Base-by-base conservation (phyloP, 176 grass and related monocot genomes). In the Aegilops sharonensis region DNA sequence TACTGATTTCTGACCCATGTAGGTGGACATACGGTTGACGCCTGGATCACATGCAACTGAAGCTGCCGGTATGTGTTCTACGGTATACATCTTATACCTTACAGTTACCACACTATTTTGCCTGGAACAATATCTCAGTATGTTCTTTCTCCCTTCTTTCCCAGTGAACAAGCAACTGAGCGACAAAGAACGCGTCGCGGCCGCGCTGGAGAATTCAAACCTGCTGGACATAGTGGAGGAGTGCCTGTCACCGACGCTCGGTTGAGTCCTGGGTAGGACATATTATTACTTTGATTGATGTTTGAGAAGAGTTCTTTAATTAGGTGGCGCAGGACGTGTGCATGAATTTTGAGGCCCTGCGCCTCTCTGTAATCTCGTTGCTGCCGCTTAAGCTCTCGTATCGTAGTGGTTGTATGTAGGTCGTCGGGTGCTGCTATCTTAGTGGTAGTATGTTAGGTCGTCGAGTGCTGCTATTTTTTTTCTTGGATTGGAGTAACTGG, bases 81-180 rank as follows among this genome's bases (percentile, higher is more conserved):
- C 25, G 24, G 18, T 12, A 39, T 35, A 57, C 43, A 63, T 10
- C 6, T 77, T 70, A n/a, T n/a, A 36, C 52, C 67, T 69, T 83
- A 31, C 34, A 68, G 3, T 88, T 25, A 42, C 52, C 56, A 40
- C 27, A 11, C 60, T 74, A 12, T 40, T 18, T 23, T 43, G 18
- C 73, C 23, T 47, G 20, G 66, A 24, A 61, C 11, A 59, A 9
- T 69, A 56, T 85, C 74, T 87, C 37, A 85, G 1, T 64, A 24
- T 52, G 56, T 59, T 59, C 34, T 30, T 45, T 56, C 5, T 23
- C 4, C 18, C 67, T 83, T 90, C 0, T 78, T 94, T 61, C 78
- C 25, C 77, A 99, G 97, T 99, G 72, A 99, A 99, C 87, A 99
- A 99, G 80, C 97, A 99, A 81, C 81, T 99, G 83, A 99, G 91